Percentiles rank a stretch among this genome's conserved stretches.
Conservation (phyloP, 805 yeast genomes). For the Lipomyces spencermartinsiae region DNA sequence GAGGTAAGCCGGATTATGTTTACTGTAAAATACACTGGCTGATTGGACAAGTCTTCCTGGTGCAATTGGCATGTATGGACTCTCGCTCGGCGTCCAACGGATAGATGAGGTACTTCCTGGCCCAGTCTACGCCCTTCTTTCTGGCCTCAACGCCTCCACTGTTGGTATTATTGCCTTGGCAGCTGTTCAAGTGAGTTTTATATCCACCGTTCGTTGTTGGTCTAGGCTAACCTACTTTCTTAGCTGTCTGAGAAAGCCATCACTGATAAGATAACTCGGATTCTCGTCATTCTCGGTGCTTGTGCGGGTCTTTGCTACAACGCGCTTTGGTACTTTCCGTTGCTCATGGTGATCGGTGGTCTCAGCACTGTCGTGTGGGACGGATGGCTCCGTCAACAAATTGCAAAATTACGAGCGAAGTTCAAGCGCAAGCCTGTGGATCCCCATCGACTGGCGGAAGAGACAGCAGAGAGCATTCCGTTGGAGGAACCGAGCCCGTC, state of each 20-base stretch:
- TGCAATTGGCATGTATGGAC: constrained; percentile 13
- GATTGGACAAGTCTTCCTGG: constrained; percentile 14
- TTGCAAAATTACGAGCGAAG: neutral
- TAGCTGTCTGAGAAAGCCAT: constrained; percentile 13
- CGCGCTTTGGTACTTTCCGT: constrained; percentile 18
- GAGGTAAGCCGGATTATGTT: neutral
- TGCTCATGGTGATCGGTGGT: constrained; percentile 16
- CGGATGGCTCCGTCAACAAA: neutral
- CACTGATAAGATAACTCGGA: constrained; percentile 18
- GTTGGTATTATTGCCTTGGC: constrained; percentile 22
- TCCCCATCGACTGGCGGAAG: neutral
- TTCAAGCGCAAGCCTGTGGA: neutral
- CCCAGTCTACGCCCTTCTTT: constrained; percentile 12
- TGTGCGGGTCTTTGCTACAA: constrained; percentile 6
- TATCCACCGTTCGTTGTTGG: neutral
- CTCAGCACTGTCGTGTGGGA: constrained; percentile 11
- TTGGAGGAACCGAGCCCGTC: neutral
- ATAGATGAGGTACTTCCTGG: constrained; percentile 5
- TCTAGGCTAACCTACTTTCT: neutral
- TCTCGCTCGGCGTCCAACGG: constrained; percentile 7
- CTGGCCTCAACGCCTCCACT: constrained; percentile 20
- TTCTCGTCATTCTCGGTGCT: constrained; percentile 9
- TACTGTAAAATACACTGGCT: neutral
- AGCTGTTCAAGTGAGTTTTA: neutral
- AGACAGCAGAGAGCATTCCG: neutral